Evolutionary conservation across 768 basidiomycete species (phyloP), one percentile per base, ranked within the genome.

Genomic region (Favolaschia claudopus): DNA sequence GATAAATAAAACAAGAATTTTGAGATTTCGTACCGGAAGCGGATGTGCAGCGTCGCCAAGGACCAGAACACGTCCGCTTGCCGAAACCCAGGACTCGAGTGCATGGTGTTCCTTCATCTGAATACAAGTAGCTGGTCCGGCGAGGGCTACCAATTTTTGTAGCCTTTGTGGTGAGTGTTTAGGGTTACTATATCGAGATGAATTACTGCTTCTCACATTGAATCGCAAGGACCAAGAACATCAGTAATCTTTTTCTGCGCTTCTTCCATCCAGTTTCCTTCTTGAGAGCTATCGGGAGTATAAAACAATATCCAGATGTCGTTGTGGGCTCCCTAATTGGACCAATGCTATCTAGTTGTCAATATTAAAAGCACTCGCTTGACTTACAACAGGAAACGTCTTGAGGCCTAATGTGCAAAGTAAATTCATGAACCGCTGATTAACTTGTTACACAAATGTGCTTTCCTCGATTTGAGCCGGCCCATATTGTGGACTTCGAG

Each of bases 1-100:
- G n/a, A 37, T 19, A 29, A 19, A 9, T 33, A 28, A 5, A 6
- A 33, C 9, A 7, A 17, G 12, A 20, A 1, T 13, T n/a, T 29
- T 3, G n/a, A 27, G 4, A 15, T 0, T 24, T 14, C 59, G 15
- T 33, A 62, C 60, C 28, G 60, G 54, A 24, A 46, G 56, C 28
- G 60, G 60, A 40, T 62, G 60, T 1, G 60, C 60, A 2, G 54
- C 60, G 4, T 62, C 49, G 1, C 60, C 60, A 7, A 62, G 27
- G 13, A 37, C 60, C 0, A 56, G 19, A 5, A 62, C 55, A 9
- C 13, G 27, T 5, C 60, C 60, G 44, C 55, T 62, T 28, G 45
- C 36, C 0, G 54, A 56, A 1, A 62, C 60, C 60, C 60, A 62
- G 5, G 60, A 62, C 7, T 62, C 45, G 1, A 62, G 37, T 10